Evolutionary conservation across 768 basidiomycete species (phyloP), one percentile per base, ranked within the genome.

Genomic region (Lactifluus piperatus): DNA sequence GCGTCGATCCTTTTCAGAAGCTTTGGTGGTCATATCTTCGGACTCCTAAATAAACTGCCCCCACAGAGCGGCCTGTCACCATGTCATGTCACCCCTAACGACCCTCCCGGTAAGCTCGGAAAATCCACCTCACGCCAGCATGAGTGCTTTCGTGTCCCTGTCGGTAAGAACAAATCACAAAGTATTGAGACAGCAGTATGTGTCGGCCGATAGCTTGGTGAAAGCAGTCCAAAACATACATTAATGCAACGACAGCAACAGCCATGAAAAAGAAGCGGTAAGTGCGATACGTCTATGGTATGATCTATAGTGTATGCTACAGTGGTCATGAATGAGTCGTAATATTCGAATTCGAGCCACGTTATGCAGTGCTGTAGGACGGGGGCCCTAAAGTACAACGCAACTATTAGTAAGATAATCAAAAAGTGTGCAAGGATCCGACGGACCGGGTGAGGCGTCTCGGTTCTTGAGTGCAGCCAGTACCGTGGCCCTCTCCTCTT

Each of bases 401-500:
- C 57, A 49, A 34, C 60, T 45, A 54, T 53, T 44, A 60, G 50
- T 14, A 52, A 34, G 24, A 30, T 27, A 27, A n/a, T 4, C n/a
- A 34, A 36, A 8, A 27, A 20, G 9, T 16, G 14, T n/a, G 13
- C 11, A 51, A 34, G 8, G 24, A 45, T 37, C 27, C 30, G 41
- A 76, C 79, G 49, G 67, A 88, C 86, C 84, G 69, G 81, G 76
- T 24, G 82, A 80, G 45, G 81, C 79, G 51, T 75, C 69, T 7
- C 78, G 67, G 65, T 72, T 81, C 68, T 86, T 85, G 51, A 92
- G 77, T 39, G 81, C 81, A 43, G 73, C 71, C 37, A 85, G 76
- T 61, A 94, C 68, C 0, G 78, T 72, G 11, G 78, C 72, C 70
- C 81, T 83, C 64, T 93, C 91, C 26, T 91, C 91, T 24, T 82